These are phyloP conservation scores for Entamoeba dispar DNA, from an alignment of 208 protist genomes.

Conservation along the genomic window DNA sequence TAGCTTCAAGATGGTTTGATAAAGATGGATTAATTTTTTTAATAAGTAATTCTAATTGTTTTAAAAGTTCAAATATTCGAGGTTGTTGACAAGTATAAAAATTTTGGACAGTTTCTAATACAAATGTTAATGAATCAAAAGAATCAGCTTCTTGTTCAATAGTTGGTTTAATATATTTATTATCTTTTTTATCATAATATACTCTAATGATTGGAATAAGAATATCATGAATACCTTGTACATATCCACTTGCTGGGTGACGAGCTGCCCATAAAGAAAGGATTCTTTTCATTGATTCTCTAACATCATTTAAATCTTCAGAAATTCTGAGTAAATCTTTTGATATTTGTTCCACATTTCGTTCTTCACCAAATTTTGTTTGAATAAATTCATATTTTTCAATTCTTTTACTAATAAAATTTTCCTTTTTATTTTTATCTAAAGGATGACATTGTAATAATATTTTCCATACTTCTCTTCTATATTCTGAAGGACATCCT, in stretches of 20 bases:
- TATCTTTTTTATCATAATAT: background rate
- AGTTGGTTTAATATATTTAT: background rate
- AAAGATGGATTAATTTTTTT: background rate
- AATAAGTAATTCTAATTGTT: background rate
- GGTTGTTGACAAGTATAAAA: background rate
- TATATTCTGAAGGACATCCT: background rate
- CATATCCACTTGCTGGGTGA: constrained; percentile 7
- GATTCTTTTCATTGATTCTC: background rate
- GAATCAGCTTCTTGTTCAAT: background rate
- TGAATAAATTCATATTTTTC: background rate
- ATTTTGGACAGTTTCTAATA: background rate
- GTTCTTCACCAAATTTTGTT: background rate
- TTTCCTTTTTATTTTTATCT: background rate
- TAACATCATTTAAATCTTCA: background rate
- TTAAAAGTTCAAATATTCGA: background rate
- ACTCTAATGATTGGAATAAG: background rate
- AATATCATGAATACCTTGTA: background rate
- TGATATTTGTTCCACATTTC: background rate
- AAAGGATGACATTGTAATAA: background rate
- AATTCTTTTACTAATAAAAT: background rate
- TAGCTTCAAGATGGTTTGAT: background rate
- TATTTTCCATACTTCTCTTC: background rate
- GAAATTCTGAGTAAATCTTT: background rate
- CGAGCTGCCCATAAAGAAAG: background rate
- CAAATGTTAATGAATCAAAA: background rate